Base-by-base conservation (phyloP, 2,329 filamentous ascomycete genomes). In the Cordyceps tenuipes region DNA sequence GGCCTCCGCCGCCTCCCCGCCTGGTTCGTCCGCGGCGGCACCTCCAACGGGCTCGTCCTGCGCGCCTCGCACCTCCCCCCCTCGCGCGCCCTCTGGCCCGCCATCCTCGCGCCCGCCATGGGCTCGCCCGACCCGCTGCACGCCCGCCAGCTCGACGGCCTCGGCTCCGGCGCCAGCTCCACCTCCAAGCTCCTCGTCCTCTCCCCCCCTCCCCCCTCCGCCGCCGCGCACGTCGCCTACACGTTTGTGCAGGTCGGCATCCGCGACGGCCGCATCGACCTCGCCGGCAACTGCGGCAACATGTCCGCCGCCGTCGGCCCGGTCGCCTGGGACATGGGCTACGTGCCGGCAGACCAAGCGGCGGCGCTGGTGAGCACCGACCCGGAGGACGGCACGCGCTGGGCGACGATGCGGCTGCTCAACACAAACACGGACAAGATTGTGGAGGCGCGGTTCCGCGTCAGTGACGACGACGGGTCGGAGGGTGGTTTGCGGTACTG, bases 221-320 rank as follows among this genome's bases (percentile, higher is more conserved):
- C 17, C 19, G 9, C 13, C n/a, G 46, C 41, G 23, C 53, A 89
- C 63, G 76, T 90, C 13, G 83, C 89, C 62, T 90, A 87, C 67
- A 91, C 87, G 0, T 91, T 91, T 68, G 82, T 87, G 1, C 83
- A 86, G 44, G 75, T 90, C 7, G 87, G 87, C 3, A 80, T 90
- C 58, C 80, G 80, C 57, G 79, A 86, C 64, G 74, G 75, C 5
- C 72, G 75, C 36, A 77, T 91, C 2, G 87, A 90, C 66, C 80
- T 83, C 66, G 83, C 84, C 0, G 84, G 86, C 26, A 91, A 90
- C 66, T 90, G 87, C 68, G 88, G 88, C n/a, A 90, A 90, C 69
- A 87, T 91, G 85, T 83, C 78, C 6, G 79, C 81, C 46, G 79
- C 83, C 0, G 79, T 90, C 50, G 88, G 87, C 0, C 87, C 88